These are phyloP conservation scores for Corchorus olitorius DNA, from an alignment of 345 rosid genomes.

Conservation along the genomic window DNA sequence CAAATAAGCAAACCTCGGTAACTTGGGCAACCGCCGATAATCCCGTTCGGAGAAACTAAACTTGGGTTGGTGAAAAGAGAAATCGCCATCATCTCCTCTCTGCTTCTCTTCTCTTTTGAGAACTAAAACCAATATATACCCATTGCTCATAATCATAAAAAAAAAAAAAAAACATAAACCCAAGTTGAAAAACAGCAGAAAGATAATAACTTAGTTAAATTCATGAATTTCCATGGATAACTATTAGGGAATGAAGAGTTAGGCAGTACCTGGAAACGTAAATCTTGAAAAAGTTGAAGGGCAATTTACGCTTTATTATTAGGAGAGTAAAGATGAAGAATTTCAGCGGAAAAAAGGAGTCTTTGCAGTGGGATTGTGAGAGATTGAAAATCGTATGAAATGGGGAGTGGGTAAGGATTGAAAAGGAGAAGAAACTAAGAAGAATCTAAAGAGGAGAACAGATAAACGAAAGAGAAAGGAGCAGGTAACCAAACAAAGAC, in stretches of 20 bases:
- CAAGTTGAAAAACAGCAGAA: not conserved
- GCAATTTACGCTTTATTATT: not conserved
- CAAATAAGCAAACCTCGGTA: slow-evolving; percentile 75
- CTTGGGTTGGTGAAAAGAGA: slow-evolving; percentile 20
- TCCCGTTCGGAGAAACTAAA: slow-evolving; percentile 19
- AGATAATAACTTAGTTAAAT: not conserved
- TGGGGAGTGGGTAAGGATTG: too few relatives aligned
- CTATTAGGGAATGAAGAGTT: not conserved
- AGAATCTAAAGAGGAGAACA: too few relatives aligned
- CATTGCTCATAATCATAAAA: slow-evolving; percentile 3
- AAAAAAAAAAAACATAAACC: not conserved
- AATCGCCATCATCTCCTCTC: not conserved
- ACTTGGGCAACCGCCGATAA: slow-evolving; percentile 27
- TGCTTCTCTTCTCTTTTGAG: too few relatives aligned
- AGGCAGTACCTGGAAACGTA: slow-evolving; percentile 5
- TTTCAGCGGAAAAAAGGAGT: not conserved
- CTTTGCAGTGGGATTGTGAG: not conserved
- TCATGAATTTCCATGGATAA: not conserved
- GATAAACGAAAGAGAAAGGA: too few relatives aligned
- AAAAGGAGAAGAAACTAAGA: too few relatives aligned
- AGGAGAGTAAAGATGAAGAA: slow-evolving; percentile 1
- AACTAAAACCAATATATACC: not conserved
- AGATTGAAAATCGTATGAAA: too few relatives aligned
- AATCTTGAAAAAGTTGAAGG: not conserved
- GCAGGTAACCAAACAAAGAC: too few relatives aligned